Base-by-base conservation (phyloP, 495 filamentous ascomycete species). In the Aspergillus saccharolyticus region DNA sequence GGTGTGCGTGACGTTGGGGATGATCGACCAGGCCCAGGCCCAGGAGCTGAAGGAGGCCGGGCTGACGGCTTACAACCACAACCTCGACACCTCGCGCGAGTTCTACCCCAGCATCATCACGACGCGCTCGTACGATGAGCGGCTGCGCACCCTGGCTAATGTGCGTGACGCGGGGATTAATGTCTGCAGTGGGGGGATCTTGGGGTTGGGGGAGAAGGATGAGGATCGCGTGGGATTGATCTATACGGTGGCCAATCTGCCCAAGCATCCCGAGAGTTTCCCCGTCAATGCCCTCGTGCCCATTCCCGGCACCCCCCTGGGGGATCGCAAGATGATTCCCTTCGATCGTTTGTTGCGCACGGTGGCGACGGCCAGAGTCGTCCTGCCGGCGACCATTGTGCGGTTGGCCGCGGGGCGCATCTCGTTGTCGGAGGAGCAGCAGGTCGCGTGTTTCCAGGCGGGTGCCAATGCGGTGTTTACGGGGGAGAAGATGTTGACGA, bases 401-500 rank as follows among this genome's bases (percentile, higher is more conserved):
- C 80, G 90, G 16, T 78, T 95, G 24, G 90, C 90, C 12, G 90
- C 90, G 3, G 90, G 90, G 16, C 72, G 90, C 43, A 89, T 85
- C 63, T 85, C 85, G 0, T 79, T 95, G 72, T 74, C 78, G 17
- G 90, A 95, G 73, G 89, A 90, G 69, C 85, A 93, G 74, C 90
- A 95, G 72, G 81, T 88, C 19, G 68, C 89, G 57, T 93, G 89
- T 65, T 95, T 93, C 70, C 82, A 85, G 79, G 89, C 90, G 0
- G 90, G 90, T 22, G 90, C 90, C 0, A 95, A 95, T 66, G 90
- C 90, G 14, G 82, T 95, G 8, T 95, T 95, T 69, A 95, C 90
- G 0, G 90, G 90, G 18, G 90, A 95, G 74, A 92, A 90, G 79
- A 93, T 95, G 90, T 65, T 93, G 75, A 95, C 90, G 17, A 93